phyloP scores from a whole-genome alignment of 345 rosid species.

The Eucalyptus shirleyi region DNA sequence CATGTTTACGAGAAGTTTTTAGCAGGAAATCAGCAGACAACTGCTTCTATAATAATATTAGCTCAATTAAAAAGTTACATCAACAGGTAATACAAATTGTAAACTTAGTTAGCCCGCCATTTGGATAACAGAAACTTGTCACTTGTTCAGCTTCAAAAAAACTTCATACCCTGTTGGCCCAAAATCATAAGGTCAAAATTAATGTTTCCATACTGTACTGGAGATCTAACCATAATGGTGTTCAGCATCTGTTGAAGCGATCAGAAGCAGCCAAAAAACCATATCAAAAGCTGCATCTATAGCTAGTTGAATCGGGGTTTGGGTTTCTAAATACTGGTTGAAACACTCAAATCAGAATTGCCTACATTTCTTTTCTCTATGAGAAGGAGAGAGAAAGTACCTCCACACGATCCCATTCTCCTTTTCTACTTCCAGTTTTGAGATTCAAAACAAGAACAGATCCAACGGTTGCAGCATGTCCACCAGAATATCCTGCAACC shows the following conservation, averaged over 20 bases:
- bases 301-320: background rate
- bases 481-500: slow-evolving; percentile 58
- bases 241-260: background rate
- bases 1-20: background rate
- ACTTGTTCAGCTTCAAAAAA: background rate
- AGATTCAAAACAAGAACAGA: slow-evolving; percentile 77
- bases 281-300: background rate
- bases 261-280: background rate
- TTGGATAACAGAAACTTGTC: background rate
- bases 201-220: background rate
- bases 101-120: background rate
- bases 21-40: background rate
- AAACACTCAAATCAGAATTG: background rate
- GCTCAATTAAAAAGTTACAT: background rate
- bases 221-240: background rate
- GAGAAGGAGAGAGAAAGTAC: slow-evolving; percentile 9
- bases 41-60: background rate
- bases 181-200: background rate
- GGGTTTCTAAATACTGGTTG: background rate
- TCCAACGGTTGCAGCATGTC: slow-evolving; percentile 70
- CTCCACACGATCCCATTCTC: slow-evolving; percentile 79
- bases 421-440: slow-evolving; percentile 56
- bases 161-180: background rate
- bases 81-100: background rate
- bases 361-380: background rate